phyloP scores from a whole-genome alignment of 306 rosid species.

The Trifolium dubium region DNA sequence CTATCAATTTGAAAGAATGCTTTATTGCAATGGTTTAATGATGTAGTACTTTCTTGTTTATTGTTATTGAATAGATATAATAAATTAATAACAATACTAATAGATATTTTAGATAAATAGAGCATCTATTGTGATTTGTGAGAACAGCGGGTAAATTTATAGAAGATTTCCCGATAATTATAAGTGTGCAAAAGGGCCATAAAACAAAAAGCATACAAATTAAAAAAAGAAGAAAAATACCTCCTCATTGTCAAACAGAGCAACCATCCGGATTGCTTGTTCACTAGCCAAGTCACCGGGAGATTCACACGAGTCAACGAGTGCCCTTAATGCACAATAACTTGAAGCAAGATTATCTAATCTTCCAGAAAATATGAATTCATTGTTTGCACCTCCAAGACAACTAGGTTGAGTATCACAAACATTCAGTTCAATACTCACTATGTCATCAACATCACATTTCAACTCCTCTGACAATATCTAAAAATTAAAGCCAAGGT shows the following conservation, averaged over 20 bases:
- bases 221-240: constrained; percentile 51
- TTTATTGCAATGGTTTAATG: constrained; percentile 1
- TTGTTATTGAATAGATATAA: background rate
- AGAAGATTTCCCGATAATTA: background rate
- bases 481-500: constrained; percentile 51
- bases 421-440: constrained; percentile 80
- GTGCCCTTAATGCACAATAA: constrained; percentile 91
- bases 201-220: constrained; percentile 16
- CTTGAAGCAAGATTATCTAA: constrained; percentile 96
- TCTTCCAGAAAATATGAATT: constrained; percentile 97
- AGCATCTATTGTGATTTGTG: background rate
- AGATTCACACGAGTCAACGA: constrained; percentile 76
- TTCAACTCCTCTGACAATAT: constrained; percentile 78
- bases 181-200: background rate
- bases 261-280: constrained; percentile 89
- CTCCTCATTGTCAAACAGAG: constrained; percentile 99
- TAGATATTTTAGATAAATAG: background rate
- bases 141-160: background rate
- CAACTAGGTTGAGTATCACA: constrained; percentile 98
- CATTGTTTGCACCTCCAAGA: constrained; percentile 95
- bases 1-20: background rate
- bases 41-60: background rate
- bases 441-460: constrained; percentile 72
- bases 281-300: constrained; percentile 64
- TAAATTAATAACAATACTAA: background rate